These are phyloP conservation scores for Mortierella sp. DNA, from an alignment of 371 early-diverging fungal genomes.

Conservation along the genomic window DNA sequence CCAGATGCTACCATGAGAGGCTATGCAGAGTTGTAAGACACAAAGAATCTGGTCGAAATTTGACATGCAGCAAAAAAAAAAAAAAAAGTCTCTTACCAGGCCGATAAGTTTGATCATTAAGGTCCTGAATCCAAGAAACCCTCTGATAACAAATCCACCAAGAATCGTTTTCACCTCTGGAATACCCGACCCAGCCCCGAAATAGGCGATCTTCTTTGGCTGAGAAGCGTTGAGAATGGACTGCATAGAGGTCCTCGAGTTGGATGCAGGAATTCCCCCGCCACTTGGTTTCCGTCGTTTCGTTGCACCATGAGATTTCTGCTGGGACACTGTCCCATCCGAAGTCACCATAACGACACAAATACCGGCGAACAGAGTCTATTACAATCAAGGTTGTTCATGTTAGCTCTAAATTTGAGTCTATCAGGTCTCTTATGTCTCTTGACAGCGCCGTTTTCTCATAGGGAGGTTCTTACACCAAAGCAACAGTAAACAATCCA, in stretches of 20 bases:
- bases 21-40: slow-evolving; percentile 43
- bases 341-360: slow-evolving; percentile 57
- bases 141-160: slow-evolving; percentile 86
- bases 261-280: slow-evolving; percentile 19
- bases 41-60: too few relatives aligned
- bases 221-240: slow-evolving; percentile 55
- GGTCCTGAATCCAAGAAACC: slow-evolving; percentile 82
- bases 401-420: background rate
- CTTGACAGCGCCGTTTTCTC: too few relatives aligned
- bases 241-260: slow-evolving; percentile 56
- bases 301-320: slow-evolving; percentile 49
- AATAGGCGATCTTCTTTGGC: slow-evolving; percentile 80
- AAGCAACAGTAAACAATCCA: slow-evolving; percentile 52
- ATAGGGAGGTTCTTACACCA: slow-evolving; percentile 32
- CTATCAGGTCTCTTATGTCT: background rate
- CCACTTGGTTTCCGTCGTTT: slow-evolving; percentile 24
- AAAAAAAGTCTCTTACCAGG: slow-evolving; percentile 56
- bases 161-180: slow-evolving; percentile 90
- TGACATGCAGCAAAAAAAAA: too few relatives aligned
- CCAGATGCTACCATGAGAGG: slow-evolving; percentile 90
- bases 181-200: slow-evolving; percentile 85
- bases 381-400: background rate
- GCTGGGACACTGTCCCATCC: slow-evolving; percentile 52
- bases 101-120: slow-evolving; percentile 79
- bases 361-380: slow-evolving; percentile 44